Evolutionary conservation across 2,329 filamentous ascomycete genomes (phyloP), one percentile per base, ranked within the genome.

Genomic region (Fusarium abutilonis): DNA sequence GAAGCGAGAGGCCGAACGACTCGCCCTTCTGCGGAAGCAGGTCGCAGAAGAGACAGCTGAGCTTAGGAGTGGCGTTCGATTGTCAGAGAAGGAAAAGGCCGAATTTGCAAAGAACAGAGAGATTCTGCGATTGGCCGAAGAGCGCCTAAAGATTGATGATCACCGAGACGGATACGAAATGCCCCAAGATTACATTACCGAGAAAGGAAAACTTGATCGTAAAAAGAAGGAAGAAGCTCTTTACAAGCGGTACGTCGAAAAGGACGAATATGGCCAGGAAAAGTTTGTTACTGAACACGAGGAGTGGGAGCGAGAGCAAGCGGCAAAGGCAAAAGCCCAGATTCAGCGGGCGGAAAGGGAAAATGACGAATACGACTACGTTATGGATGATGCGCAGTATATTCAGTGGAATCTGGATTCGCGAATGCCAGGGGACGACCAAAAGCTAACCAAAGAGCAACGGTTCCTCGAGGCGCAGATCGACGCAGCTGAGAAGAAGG

Each of bases 151-250:
- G 39, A 96, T 99, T 63, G 93, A 98, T 73, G 94, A 98, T 67
- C 88, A 97, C 74, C 85, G 89, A 17, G 93, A 97, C 78, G 94
- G 94, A 3, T 99, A 98, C 77, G 85, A 89, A 65, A 89, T 99
- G 79, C 95, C 94, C 0, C 93, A 97, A 64, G 93, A 97, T 74
- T 97, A 97, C 73, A 94, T 97, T 61, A 97, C 91, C 0, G 93
- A 96, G 73, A 93, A 94, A 76, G 93, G 92, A 19, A 95, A 96
- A 72, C 89, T 96, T 61, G 91, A 96, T 73, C 84, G 84, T 67
- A 93, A 90, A 74, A 90, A 91, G 73, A 98, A 98, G 74, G 87
- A 95, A 63, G 91, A 96, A 21, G 92, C 91, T 0, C 82, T 99
- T 10, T 97, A 96, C 77, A 93, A 92, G 74, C 87, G 93, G 46